Conservation (phyloP, 2,329 filamentous ascomycete genomes). For the Colletotrichum liriopes region DNA sequence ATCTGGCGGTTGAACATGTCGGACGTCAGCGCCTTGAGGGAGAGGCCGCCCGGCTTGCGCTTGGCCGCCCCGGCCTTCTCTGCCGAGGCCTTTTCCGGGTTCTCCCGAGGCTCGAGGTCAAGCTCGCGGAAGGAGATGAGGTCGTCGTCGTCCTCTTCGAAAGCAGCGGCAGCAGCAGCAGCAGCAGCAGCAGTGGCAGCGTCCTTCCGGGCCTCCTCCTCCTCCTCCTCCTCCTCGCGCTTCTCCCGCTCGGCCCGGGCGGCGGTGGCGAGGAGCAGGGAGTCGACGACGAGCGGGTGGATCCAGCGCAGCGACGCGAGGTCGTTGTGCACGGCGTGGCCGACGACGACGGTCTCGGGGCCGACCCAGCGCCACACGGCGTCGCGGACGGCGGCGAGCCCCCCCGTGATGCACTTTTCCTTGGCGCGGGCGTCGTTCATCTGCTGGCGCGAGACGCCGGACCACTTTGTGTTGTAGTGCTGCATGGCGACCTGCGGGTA, state of each 20-base stretch:
- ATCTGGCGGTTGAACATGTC: slow-evolving; percentile 58
- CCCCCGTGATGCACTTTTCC: slow-evolving; percentile 55
- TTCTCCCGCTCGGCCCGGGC: slow-evolving; percentile 36
- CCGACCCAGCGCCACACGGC: slow-evolving; percentile 62
- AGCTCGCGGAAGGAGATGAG: slow-evolving; percentile 34
- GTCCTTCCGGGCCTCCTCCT: slow-evolving; percentile 37
- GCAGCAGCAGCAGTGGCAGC: neutral
- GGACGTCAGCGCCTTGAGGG: slow-evolving; percentile 57
- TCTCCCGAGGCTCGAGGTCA: neutral
- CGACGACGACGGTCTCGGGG: slow-evolving; percentile 63
- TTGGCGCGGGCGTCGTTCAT: slow-evolving; percentile 55
- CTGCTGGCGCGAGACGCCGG: slow-evolving; percentile 60
- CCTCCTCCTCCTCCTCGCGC: slow-evolving; percentile 35
- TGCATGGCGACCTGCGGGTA: slow-evolving; percentile 61
- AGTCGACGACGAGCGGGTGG: slow-evolving; percentile 62
- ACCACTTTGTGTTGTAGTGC: slow-evolving; percentile 66
- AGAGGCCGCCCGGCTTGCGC: slow-evolving; percentile 23
- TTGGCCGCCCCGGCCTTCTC: slow-evolving; percentile 35
- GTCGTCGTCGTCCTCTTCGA: slow-evolving; percentile 5
- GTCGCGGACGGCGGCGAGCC: slow-evolving; percentile 58
- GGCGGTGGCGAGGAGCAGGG: slow-evolving; percentile 53
- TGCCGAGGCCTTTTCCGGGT: slow-evolving; percentile 3
- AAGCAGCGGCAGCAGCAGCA: neutral
- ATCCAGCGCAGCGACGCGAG: slow-evolving; percentile 64
- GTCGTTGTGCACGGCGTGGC: slow-evolving; percentile 61